Base-by-base conservation (phyloP, 192 early-diverging fungal species). In the Tieghemiomyces parasiticus region DNA sequence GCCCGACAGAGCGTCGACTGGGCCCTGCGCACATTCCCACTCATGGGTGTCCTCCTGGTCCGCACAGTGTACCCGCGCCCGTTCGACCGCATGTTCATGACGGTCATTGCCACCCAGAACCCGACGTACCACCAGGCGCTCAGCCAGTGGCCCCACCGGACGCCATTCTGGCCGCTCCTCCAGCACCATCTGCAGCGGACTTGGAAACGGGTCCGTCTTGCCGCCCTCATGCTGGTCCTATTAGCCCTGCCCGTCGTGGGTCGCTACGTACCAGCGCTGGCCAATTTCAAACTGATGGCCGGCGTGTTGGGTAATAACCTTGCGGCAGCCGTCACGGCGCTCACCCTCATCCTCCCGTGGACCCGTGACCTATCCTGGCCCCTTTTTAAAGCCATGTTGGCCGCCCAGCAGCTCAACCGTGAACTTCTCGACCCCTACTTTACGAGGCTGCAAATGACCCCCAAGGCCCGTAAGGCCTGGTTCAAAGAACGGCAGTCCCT, bases 361-460 rank as follows among this genome's bases (percentile, higher is more conserved):
- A 38, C 33, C 69, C 6, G 69, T 67, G 6, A 64, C 66, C 20
- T 64, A 60, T 24, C 50, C 20, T 52, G 50, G 50, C 19, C 50
- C 29, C 19, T 77, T 1, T 58, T 82, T 19, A 67, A 75, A 51
- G 72, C 70, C 1, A 71, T 79, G 50, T 67, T 79, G 62, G 72
- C 69, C 26, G 74, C 74, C 62, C 65, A 79, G 32, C 61, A 71
- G 1, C 59, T 82, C 44, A 80, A 71, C 51, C 71, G 81, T 20
- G 81, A 82, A 65, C 60, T 82, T 20, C 45, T 82, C 35, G 81
- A 80, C 35, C 81, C 81, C n/a, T 82, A 80, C 65, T 82, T 82
- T 66, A 67, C 69, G 29, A 58, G 78, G 24, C 63, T 79, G 53
- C 60, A 66, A 0, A 70, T 80, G 68, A 64, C 56, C 19, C 64